Evolutionary conservation across 225 moss, liverwort and hornwort genomes (phyloP).

Genomic region (Pseudoscleropodium purum): DNA sequence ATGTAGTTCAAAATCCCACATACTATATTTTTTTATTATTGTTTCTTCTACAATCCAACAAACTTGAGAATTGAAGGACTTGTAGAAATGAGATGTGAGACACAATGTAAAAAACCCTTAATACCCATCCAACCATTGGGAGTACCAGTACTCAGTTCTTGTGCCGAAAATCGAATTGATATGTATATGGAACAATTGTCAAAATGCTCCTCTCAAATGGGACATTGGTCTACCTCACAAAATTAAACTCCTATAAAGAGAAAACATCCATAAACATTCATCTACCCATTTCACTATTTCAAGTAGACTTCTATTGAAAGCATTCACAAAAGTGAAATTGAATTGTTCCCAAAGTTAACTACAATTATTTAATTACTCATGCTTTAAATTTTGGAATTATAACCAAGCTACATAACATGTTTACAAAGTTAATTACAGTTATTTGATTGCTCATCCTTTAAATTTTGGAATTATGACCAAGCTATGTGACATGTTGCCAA

Average conservation of each 20-base stretch:
- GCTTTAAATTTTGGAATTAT: too few relatives aligned
- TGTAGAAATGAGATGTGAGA: neutral
- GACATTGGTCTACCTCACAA: neutral
- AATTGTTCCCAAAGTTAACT: too few relatives aligned
- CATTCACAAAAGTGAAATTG: too few relatives aligned
- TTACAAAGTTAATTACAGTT: neutral
- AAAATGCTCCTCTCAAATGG: rapidly evolving
- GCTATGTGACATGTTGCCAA: rapidly evolving
- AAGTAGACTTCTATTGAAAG: neutral
- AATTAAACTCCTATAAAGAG: rapidly evolving
- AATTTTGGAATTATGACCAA: neutral
- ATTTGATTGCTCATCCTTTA: neutral
- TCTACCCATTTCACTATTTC: neutral
- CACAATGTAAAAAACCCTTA: neutral
- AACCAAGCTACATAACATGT: neutral
- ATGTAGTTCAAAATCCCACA: neutral
- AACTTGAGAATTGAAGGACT: neutral
- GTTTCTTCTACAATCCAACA: neutral
- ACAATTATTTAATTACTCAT: too few relatives aligned
- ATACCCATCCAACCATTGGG: rapidly evolving
- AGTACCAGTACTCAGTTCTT: rapidly evolving
- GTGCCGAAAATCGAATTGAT: neutral
- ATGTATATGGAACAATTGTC: neutral
- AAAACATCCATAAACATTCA: rapidly evolving
- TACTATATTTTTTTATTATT: neutral